phyloP scores from a whole-genome alignment of 1,284 basidiomycete genomes.

The Ganoderma lucidum region DNA sequence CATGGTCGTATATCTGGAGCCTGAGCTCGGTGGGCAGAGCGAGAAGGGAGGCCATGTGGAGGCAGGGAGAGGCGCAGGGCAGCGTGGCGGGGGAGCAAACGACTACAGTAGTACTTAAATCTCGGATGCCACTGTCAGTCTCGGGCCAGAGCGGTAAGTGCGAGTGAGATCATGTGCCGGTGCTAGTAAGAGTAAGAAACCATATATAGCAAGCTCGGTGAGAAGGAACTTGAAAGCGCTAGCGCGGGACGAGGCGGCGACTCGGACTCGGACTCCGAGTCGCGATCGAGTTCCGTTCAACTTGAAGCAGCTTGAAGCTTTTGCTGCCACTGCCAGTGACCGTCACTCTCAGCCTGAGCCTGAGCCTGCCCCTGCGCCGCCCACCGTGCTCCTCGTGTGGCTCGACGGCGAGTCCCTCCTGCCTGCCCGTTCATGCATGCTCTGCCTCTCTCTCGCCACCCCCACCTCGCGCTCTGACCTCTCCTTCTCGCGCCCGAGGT shows the following conservation, averaged over 20 bases:
- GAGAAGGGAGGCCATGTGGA: constrained; percentile 35
- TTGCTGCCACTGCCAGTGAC: no score
- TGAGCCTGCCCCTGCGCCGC: not conserved
- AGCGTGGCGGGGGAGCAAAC: constrained; percentile 10
- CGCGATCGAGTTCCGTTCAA: not conserved
- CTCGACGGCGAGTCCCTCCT: constrained; percentile 12
- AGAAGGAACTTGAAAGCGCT: not conserved
- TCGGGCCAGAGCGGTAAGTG: constrained; percentile 4
- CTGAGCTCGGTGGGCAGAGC: constrained; percentile 48
- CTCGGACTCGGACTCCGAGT: not conserved
- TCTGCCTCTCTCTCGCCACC: constrained; percentile 21
- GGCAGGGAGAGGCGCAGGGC: not conserved
- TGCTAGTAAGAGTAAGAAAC: constrained; percentile 38
- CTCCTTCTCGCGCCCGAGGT: constrained; percentile 12
- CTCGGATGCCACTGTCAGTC: constrained; percentile 2
- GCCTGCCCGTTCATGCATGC: constrained; percentile 42
- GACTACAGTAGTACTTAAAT: not conserved
- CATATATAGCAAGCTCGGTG: constrained; percentile 33
- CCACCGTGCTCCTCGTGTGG: not conserved
- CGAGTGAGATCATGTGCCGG: constrained; percentile 27
- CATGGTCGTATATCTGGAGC: constrained; percentile 44
- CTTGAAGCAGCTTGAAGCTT: no score
- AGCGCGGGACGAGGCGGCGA: not conserved
- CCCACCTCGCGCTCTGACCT: constrained; percentile 19
- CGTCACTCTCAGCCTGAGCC: no score